Evolutionary conservation across 139 green algal genomes (phyloP).

Genomic region (Trebouxia sp.): DNA sequence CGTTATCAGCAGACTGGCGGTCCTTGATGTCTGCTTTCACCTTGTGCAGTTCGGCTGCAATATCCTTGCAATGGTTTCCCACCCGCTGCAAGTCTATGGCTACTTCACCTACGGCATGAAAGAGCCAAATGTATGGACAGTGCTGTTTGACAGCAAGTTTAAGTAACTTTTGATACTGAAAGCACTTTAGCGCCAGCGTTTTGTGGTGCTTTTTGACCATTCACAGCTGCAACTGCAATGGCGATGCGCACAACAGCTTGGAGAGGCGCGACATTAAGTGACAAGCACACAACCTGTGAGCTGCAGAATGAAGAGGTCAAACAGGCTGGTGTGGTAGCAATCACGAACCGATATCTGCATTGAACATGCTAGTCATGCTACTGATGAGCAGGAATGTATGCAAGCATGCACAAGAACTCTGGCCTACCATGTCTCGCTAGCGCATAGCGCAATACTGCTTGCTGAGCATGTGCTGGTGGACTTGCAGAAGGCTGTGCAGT

Average conservation of each 20-base stretch:
- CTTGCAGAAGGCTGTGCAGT: background rate
- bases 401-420: too few species aligned
- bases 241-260: background rate
- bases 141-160: background rate
- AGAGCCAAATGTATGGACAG: too few species aligned
- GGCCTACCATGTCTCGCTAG: slow-evolving; percentile 22
- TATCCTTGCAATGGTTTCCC: slow-evolving; percentile 22
- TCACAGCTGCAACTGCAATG: background rate
- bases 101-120: slow-evolving; percentile 13
- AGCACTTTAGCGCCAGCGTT: background rate
- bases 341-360: background rate
- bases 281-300: background rate
- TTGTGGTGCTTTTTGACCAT: background rate
- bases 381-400: too few species aligned
- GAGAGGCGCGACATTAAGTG: too few species aligned
- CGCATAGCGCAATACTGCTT: slow-evolving; percentile 1
- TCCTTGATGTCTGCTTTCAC: slow-evolving; percentile 9
- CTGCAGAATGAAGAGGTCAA: background rate
- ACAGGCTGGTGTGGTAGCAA: background rate
- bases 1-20: background rate
- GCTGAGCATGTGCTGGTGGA: slow-evolving; percentile 18
- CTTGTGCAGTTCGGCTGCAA: slow-evolving; percentile 24
- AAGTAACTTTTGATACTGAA: background rate
- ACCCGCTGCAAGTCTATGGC: slow-evolving; percentile 23
- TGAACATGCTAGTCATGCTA: background rate